Evolutionary conservation across 1,139 yeast species (phyloP), one percentile per base, ranked within the genome.

Genomic region (Komagataea norvegica): DNA sequence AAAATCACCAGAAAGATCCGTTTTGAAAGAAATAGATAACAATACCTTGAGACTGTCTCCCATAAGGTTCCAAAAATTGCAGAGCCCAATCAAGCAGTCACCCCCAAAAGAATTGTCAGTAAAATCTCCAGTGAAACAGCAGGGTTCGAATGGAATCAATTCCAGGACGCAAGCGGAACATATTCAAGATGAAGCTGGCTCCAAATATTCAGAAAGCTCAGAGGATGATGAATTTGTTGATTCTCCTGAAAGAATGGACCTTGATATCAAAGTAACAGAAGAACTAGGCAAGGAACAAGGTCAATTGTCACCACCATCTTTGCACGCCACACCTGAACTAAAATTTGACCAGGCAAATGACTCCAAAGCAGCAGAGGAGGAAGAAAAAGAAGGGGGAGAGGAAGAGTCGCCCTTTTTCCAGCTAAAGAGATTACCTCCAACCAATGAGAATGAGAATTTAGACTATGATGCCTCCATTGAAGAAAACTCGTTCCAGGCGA

Each of bases 401-500:
- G 17, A 29, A 9, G 21, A 34, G 11, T 25, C 33, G 1, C 8
- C 7, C 11, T 21, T 23, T 11, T 34, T 34, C 11, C 17, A 14
- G 15, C 18, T 31, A 4, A 18, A 31, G 30, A 18, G 28, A 23
- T 9, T 18, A 5, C 28, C 27, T 16, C 30, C 25, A 13, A 11
- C 11, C 17, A 31, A 46, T 3, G 41, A 42, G 9, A 34, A 40
- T 15, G 40, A 35, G 11, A 16, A 33, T 6, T 19, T 19, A 3
- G 48, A 41, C 7, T 40, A 44, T 21, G 48, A 47, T 21, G 45
- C 50, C 5, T 45, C 51, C 3, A 37, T 41, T 15, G 52, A 51
- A 15, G 55, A 51, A 6, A 42, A 32, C 9, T 59, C 64, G 2
- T 58, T 59, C 34, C 54, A 56, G 23, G 60, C 60, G 1, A 57